These are phyloP conservation scores for Metschnikowia cubensis DNA, from an alignment of 805 yeast species.

Conservation along the genomic window DNA sequence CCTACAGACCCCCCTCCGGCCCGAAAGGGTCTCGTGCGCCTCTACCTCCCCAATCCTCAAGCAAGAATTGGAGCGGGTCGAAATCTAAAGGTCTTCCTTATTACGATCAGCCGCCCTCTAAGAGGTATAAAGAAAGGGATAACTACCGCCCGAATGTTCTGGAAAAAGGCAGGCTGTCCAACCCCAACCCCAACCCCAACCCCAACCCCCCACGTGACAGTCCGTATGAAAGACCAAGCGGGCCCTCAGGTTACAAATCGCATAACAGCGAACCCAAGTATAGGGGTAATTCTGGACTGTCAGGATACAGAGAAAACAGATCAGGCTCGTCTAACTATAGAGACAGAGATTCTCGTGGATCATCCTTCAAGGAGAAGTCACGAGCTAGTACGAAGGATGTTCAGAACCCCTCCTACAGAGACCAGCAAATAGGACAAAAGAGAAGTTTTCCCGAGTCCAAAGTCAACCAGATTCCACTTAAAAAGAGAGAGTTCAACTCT, in stretches of 20 bases:
- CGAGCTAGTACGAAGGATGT: conserved; percentile 2
- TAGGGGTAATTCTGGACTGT: background rate
- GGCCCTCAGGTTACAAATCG: conserved; percentile 13
- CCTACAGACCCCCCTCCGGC: conserved; percentile 20
- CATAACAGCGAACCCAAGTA: background rate
- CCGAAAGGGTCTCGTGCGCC: conserved; percentile 17
- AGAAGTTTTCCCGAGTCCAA: conserved; percentile 8
- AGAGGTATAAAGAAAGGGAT: conserved; percentile 16
- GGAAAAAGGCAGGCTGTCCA: conserved; percentile 2
- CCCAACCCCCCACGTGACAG: background rate
- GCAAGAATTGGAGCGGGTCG: conserved; percentile 11
- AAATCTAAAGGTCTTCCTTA: conserved; percentile 5
- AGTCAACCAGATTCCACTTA: conserved; percentile 2
- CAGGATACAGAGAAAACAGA: background rate
- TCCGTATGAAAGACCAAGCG: conserved; percentile 12
- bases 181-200: background rate
- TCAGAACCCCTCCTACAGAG: background rate
- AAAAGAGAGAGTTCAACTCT: conserved; percentile 8
- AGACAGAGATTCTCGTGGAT: conserved; percentile 1
- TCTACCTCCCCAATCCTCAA: conserved; percentile 9
- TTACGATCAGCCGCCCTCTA: conserved; percentile 9
- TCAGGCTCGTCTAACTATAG: background rate
- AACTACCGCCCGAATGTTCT: conserved; percentile 12
- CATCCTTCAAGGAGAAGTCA: background rate
- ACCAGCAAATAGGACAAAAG: background rate